A percentile compares a stretch with the other conserved stretches of the same genome.
phyloP scores from a whole-genome alignment of 176 grass and related monocot genomes.

The Triticum dicoccoides region DNA sequence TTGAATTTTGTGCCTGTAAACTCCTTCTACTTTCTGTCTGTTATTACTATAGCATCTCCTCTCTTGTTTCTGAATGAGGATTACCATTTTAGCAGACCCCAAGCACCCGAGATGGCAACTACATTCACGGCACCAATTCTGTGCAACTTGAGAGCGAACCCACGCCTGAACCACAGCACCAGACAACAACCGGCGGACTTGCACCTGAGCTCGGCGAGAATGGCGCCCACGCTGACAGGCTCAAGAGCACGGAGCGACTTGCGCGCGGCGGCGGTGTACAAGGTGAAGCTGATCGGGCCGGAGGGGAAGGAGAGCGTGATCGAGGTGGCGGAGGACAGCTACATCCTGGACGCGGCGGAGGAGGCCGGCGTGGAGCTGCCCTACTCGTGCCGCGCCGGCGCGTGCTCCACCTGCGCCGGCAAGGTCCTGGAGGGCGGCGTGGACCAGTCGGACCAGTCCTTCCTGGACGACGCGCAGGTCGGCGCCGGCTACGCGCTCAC shows the following conservation, averaged over 20 bases:
- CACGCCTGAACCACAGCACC: neutral
- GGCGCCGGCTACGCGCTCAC: conserved; percentile 58
- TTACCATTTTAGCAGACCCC: conserved; percentile 4
- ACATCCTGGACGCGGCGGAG: conserved; percentile 67
- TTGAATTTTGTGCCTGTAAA: neutral
- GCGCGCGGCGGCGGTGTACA: conserved; percentile 42
- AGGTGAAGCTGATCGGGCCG: conserved; percentile 55
- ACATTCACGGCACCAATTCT: conserved; percentile 11
- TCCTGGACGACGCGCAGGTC: conserved; percentile 60
- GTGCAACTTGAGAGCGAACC: conserved; percentile 17
- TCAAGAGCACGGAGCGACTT: neutral
- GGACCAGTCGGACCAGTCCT: conserved; percentile 73
- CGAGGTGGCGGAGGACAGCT: conserved; percentile 49
- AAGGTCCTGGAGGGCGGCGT: conserved; percentile 56
- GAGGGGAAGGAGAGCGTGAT: conserved; percentile 52
- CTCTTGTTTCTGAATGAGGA: neutral
- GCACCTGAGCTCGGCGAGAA: conserved; percentile 4
- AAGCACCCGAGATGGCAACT: conserved; percentile 29
- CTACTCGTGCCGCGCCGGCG: conserved; percentile 69
- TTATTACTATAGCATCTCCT: neutral
- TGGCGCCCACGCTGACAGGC: neutral
- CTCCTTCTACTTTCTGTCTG: neutral
- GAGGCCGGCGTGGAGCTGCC: conserved; percentile 44
- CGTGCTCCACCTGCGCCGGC: conserved; percentile 69
- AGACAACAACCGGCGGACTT: neutral